Base-by-base conservation (phyloP, 129 eudicot species). In the Chrysanthemum seticuspe region DNA sequence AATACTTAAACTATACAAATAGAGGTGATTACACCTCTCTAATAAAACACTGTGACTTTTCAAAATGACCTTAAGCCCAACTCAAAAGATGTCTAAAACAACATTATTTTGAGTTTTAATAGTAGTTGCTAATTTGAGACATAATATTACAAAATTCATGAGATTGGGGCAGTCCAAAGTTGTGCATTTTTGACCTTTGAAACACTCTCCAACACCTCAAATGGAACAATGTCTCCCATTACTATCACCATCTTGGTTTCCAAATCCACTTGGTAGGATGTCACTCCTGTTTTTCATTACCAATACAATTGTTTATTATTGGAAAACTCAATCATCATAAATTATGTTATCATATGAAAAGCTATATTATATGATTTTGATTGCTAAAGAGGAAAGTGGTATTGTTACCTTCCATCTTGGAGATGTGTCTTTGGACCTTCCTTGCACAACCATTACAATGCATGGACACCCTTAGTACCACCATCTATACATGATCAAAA, bases 381-480 rank as follows among this genome's bases (percentile, higher is more conserved):
- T 36, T 36, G 45, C 45, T 6, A 36, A 36, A 9, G 9, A 36
- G 27, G n/a, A 25, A 3, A 61, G 13, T 4, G 11, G 9, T 13
- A 31, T 11, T 29, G 47, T 40, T 87, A 94, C 98, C 98, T 73
- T 94, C 98, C 86, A 94, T 87, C 83, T 90, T 94, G 14, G 98
- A 83, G 75, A 94, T 81, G 73, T 94, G 97, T 74, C 85, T 94
- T 87, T 90, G 86, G 54, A 94, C 93, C 79, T 83, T 86, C 75
- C 87, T 94, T 86, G 98, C 97, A 60, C 98, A 94, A 66, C 98
- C 98, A 88, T 88, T 81, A 87, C 98, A 94, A 78, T 94, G 98
- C 96, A 94, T 94, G 51, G 97, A 94, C 23, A 94, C 98, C 74
- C 85, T 94, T 82, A 94, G 71, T 79, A 90, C 92, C 83, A 94